Evolutionary conservation across 2,329 filamentous ascomycete species (phyloP), one percentile per base, ranked within the genome.

Genomic region (Alternaria alternata): DNA sequence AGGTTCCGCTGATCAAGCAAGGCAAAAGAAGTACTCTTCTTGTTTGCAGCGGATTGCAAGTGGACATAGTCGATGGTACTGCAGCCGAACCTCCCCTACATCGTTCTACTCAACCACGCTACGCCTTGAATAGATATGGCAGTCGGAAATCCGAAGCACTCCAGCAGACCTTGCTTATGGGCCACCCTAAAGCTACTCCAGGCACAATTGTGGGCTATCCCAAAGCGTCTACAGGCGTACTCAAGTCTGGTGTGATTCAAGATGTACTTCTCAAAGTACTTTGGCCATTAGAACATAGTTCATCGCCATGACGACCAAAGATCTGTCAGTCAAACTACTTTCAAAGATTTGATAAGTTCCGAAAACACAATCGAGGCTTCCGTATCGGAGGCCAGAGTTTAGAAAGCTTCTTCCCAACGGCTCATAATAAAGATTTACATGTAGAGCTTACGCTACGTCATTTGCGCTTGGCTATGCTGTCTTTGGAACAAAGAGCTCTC

Each of bases 351-450:
- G 11, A 48, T 4, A 2, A 9, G 0, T 48, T 48, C 12, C 34
- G 28, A 11, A 16, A 5, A 16, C 2, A 22, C 0, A 48, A 34
- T 4, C 2, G 22, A n/a, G 0, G 34, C 12, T 48, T 48, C 4
- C 5, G 46, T 1, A 48, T 48, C 7, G 18, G 44, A 3, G 44
- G 44, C 18, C 3, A 11, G 4, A 22, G 5, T 2, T 5, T 48
- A 1, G 11, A 2, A 22, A 34, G 7, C 14, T 34, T 34, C 4
- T 48, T 47, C 2, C 11, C n/a, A 16, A 3, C 5, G n/a, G 30
- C 12, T 4, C 3, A 4, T 4, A 2, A 3, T 5, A 12, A 14
- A 2, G 0, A 9, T 8, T 9, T 20, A 5, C 0, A 32, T 2
- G 14, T 14, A 9, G 6, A 16, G 6, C 1, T 4, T 18, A 7